A percentile compares a stretch with the other conserved stretches of the same genome.
Conservation (phyloP, 257 asterid species). For the Vinca minor region DNA sequence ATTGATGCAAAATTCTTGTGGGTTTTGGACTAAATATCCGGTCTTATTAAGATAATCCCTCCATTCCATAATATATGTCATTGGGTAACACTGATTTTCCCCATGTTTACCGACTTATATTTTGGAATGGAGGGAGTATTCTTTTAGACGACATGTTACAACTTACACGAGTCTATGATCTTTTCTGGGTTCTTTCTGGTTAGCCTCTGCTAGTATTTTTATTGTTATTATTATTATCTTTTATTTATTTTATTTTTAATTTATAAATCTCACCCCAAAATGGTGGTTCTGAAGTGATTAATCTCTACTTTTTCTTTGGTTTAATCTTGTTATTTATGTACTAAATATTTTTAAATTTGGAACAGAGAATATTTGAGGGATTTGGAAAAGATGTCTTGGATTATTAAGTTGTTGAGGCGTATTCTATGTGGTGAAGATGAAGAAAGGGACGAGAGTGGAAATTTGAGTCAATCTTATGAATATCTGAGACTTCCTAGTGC, state of each 20-base stretch:
- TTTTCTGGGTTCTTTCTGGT: neutral
- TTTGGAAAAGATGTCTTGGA: constrained; percentile 1
- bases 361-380: constrained; percentile 4
- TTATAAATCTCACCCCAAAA: too few relatives aligned
- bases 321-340: neutral
- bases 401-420: neutral
- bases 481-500: neutral
- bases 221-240: too few relatives aligned
- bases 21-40: too few relatives aligned
- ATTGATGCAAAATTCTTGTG: neutral
- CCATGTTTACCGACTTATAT: too few relatives aligned
- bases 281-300: too few relatives aligned
- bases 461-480: neutral
- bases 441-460: neutral
- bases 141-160: neutral
- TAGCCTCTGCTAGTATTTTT: too few relatives aligned
- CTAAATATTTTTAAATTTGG: neutral
- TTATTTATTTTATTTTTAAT: too few relatives aligned
- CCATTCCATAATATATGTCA: neutral
- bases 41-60: neutral
- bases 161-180: neutral
- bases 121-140: too few relatives aligned
- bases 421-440: constrained; percentile 8
- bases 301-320: neutral
- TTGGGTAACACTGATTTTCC: neutral